Evolutionary conservation across 352 stramenopile genomes (phyloP).

Genomic region (Plasmopara viticola): DNA sequence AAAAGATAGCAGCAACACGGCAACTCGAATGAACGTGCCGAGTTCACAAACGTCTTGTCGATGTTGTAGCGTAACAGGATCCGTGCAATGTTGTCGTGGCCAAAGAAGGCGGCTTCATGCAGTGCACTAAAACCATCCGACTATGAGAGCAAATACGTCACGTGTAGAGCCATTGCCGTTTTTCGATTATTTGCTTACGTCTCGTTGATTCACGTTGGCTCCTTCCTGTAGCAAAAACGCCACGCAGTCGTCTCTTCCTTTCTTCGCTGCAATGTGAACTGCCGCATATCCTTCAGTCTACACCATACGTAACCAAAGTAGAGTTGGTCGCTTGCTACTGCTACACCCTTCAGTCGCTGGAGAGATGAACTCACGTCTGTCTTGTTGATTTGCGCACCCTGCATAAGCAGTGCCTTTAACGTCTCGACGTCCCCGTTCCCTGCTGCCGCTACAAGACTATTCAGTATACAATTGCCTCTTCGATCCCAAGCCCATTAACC

Average conservation of each 20-base stretch:
- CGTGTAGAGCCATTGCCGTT: not conserved
- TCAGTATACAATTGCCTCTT: not conserved
- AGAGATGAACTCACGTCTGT: slow-evolving; percentile 28
- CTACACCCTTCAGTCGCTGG: not conserved
- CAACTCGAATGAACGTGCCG: slow-evolving; percentile 18
- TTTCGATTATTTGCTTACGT: slow-evolving; percentile 23
- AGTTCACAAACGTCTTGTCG: slow-evolving; percentile 52
- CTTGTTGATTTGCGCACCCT: slow-evolving; percentile 48
- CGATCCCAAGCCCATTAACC: slow-evolving; percentile 7
- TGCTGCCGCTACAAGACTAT: slow-evolving; percentile 33
- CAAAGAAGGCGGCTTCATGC: slow-evolving; percentile 59
- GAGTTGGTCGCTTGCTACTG: not conserved
- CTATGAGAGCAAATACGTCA: slow-evolving; percentile 12
- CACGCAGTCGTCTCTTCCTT: slow-evolving; percentile 42
- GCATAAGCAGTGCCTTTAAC: slow-evolving; percentile 31
- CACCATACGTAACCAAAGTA: not conserved
- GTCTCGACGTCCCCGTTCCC: slow-evolving; percentile 28
- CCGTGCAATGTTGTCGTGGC: slow-evolving; percentile 53
- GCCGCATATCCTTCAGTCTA: slow-evolving; percentile 60
- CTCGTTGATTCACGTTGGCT: slow-evolving; percentile 55
- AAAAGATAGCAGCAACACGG: slow-evolving; percentile 1
- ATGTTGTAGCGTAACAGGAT: slow-evolving; percentile 44
- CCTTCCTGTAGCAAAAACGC: slow-evolving; percentile 43
- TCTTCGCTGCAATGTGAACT: slow-evolving; percentile 51
- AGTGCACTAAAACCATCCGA: slow-evolving; percentile 63